phyloP scores from a whole-genome alignment of 495 filamentous ascomycete species.

The Trichoderma reesei region DNA sequence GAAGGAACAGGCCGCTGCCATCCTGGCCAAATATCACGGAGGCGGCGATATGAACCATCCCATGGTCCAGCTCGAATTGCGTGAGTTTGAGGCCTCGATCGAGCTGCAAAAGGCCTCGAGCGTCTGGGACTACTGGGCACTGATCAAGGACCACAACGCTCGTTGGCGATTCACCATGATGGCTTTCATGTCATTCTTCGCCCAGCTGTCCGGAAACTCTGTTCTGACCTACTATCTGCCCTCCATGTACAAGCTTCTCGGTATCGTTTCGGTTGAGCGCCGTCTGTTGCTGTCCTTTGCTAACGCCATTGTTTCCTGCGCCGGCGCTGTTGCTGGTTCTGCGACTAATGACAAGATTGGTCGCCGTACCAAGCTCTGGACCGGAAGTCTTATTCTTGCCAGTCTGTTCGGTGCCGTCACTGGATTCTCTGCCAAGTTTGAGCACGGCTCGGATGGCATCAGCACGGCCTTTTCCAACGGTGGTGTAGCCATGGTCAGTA shows the following conservation, averaged over 20 bases:
- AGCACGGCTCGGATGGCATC: neutral
- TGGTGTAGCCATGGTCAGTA: conserved; percentile 3
- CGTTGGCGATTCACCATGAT: conserved; percentile 40
- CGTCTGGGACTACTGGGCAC: conserved; percentile 49
- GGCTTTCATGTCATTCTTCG: conserved; percentile 43
- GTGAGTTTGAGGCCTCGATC: conserved; percentile 40
- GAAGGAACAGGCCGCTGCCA: conserved; percentile 22
- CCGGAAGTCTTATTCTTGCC: conserved; percentile 42
- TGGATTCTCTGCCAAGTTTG: neutral
- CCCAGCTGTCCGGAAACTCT: conserved; percentile 48
- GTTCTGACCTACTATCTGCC: conserved; percentile 36
- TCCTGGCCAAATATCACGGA: conserved; percentile 39
- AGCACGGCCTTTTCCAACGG: neutral
- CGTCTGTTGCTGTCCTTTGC: conserved; percentile 39
- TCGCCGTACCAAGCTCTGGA: conserved; percentile 38
- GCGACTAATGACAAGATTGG: conserved; percentile 18
- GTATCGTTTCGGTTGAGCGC: conserved; percentile 17
- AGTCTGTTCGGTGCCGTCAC: conserved; percentile 42
- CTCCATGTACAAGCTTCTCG: conserved; percentile 32
- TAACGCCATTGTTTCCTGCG: conserved; percentile 36
- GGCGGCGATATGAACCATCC: conserved; percentile 24
- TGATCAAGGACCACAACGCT: conserved; percentile 45
- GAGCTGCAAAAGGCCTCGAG: conserved; percentile 44
- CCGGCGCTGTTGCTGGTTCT: conserved; percentile 16
- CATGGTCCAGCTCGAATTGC: conserved; percentile 32